Percentiles rank a stretch among this genome's conserved stretches.
These are phyloP conservation scores for Hyaloperonospora brassicae DNA, from an alignment of 352 stramenopile genomes.

Conservation along the genomic window DNA sequence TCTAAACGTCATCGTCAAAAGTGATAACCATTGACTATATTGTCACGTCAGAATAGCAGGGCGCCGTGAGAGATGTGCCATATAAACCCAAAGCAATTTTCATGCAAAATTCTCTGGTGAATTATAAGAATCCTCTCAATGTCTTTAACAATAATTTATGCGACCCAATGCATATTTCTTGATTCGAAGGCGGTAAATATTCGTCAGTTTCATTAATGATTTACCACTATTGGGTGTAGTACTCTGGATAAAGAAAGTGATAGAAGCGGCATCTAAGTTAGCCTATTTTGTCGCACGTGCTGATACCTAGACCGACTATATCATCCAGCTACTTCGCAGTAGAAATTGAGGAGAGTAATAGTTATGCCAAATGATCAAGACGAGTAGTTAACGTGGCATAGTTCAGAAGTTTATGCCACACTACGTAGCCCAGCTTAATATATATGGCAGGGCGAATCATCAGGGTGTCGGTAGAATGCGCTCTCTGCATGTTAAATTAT, in stretches of 20 bases:
- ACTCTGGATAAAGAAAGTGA: slow-evolving; percentile 8
- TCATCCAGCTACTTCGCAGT: too few relatives aligned
- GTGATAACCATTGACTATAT: background rate
- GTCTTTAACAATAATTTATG: slow-evolving; percentile 3
- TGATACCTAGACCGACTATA: too few relatives aligned
- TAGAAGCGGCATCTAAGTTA: slow-evolving; percentile 11
- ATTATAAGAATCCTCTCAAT: background rate
- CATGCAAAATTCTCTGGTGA: background rate
- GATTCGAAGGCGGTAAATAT: slow-evolving; percentile 2
- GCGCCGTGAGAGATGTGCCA: background rate
- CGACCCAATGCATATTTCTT: slow-evolving; percentile 3
- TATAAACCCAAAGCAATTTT: background rate
- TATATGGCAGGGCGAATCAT: too few relatives aligned
- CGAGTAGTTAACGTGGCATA: too few relatives aligned
- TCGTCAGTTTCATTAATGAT: slow-evolving; percentile 4
- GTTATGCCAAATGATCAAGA: too few relatives aligned
- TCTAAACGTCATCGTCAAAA: background rate
- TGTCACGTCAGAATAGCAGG: background rate
- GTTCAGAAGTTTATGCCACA: too few relatives aligned
- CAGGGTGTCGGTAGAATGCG: too few relatives aligned
- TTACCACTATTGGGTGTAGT: background rate
- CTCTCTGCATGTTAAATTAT: too few relatives aligned
- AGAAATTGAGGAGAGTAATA: too few relatives aligned
- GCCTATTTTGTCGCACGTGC: too few relatives aligned
- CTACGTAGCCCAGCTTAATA: too few relatives aligned